A percentile compares a stretch with the other conserved stretches of the same genome.
phyloP scores from a whole-genome alignment of 2,329 filamentous ascomycete species.

The Claviceps digitariae region DNA sequence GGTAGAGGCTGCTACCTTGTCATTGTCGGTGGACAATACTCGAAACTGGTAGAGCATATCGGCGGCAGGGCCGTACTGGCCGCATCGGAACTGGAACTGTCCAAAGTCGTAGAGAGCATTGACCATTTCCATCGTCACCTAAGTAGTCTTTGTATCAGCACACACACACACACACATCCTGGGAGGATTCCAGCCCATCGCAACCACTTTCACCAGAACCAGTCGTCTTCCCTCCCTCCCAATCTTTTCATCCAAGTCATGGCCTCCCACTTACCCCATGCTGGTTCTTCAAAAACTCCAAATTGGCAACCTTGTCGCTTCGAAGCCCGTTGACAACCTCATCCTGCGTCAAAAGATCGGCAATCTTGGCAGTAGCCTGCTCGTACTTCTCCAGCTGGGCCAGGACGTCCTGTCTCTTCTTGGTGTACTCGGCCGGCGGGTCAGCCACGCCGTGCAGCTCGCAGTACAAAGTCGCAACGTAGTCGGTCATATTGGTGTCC shows the following conservation, averaged over 20 bases:
- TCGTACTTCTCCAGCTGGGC: conserved; percentile 70
- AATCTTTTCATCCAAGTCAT: conserved; percentile 1
- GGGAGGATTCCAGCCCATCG: not conserved
- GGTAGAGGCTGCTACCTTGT: conserved; percentile 88
- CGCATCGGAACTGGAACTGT: conserved; percentile 95
- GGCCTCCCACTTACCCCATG: conserved; percentile 54
- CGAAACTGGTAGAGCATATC: conserved; percentile 97
- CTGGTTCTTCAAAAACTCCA: conserved; percentile 94
- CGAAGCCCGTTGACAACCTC: conserved; percentile 82
- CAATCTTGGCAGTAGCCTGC: conserved; percentile 79
- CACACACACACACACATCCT: not conserved
- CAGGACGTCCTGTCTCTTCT: conserved; percentile 82
- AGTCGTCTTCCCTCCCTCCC: not conserved
- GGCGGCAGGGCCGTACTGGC: conserved; percentile 78
- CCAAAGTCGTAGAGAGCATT: conserved; percentile 92
- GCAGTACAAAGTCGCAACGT: conserved; percentile 81
- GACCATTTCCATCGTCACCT: conserved; percentile 89
- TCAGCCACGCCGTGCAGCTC: conserved; percentile 72
- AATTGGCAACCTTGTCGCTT: conserved; percentile 96
- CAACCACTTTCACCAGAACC: not conserved
- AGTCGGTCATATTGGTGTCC: conserved; percentile 98
- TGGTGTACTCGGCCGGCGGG: conserved; percentile 70
- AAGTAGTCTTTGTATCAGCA: conserved; percentile 2
- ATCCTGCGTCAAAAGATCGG: conserved; percentile 72
- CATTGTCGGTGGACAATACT: conserved; percentile 94